Base-by-base conservation (phyloP, 1,284 basidiomycete genomes). In the Moesziomyces parantarcticus region DNA sequence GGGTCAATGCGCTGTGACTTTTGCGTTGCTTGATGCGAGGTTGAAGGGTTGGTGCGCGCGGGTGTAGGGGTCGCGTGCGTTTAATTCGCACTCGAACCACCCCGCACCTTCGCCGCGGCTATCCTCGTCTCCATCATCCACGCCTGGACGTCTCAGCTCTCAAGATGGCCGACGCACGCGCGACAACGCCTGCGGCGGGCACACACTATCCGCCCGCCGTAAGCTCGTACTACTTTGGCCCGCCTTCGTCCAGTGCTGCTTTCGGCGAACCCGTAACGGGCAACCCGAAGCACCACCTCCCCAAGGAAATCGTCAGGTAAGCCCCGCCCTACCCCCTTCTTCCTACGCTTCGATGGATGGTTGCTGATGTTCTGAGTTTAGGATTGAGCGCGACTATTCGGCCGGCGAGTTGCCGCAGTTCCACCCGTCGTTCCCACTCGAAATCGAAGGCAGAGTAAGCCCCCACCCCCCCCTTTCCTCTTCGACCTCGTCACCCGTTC, bases 321-420 rank as follows among this genome's bases (percentile, higher is more conserved):
- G 75, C 56, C 14, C 21, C 3, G 7, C 26, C 7, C 50, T 22
- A 21, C 2, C 40, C 18, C 40, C 21, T 20, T 2, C 20, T 39
- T 39, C 21, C 44, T 21, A 0, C 5, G 10, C 23, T 3, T 18
- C 23, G 26, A 18, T 25, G 5, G n/a, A 32, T 4, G 13, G 29
- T 18, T n/a, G n/a, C n/a, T n/a, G n/a, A n/a, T n/a, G n/a, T n/a
- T n/a, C n/a, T n/a, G n/a, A n/a, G 18, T 14, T 11, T 39, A 71
- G 92, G 39, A 86, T 94, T 50, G 92, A 94, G 84, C 86, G 92
- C 45, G 92, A 94, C 83, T 94, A 93, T 78, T 88, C 87, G 18
- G 89, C 90, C 0, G 92, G 92, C 6, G 92, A 94, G 81, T 85
- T 93, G 22, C 86, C 89, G 13, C 92, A 94, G 81, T 84, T 93